Evolutionary conservation across 192 early-diverging fungal genomes (phyloP).

Genomic region (Coemansia sp.): DNA sequence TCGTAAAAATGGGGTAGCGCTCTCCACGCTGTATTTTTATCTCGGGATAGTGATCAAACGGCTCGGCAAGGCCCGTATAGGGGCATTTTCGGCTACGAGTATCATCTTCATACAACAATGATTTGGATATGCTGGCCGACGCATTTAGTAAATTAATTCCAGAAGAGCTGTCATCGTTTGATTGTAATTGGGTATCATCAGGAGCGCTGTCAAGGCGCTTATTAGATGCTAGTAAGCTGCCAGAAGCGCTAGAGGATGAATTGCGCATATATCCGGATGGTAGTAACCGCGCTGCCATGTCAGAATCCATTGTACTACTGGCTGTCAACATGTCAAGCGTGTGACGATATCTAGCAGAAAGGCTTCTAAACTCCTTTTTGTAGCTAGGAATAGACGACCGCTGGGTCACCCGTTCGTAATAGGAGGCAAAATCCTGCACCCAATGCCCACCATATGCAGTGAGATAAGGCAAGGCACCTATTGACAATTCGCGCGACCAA

Average conservation of each 20-base stretch:
- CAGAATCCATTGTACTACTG: background rate
- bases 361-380: constrained; percentile 9
- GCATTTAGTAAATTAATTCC: background rate
- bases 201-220: too few relatives aligned
- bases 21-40: constrained; percentile 34
- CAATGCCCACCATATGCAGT: constrained; percentile 26
- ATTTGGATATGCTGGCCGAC: background rate
- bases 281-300: constrained; percentile 12
- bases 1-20: constrained; percentile 1
- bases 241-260: background rate
- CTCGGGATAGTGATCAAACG: constrained; percentile 29
- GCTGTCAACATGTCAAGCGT: constrained; percentile 13
- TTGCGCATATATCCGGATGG: constrained; percentile 17
- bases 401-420: constrained; percentile 23
- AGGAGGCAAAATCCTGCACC: constrained; percentile 26
- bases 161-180: too few relatives aligned
- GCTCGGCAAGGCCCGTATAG: constrained; percentile 13
- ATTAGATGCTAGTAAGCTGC: too few relatives aligned
- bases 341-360: constrained; percentile 23
- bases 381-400: constrained; percentile 1
- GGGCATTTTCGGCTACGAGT: background rate
- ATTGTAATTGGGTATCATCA: too few relatives aligned
- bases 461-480: constrained; percentile 25
- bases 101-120: too few relatives aligned
- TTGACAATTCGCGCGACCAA: constrained; percentile 36